Conservation (phyloP, 768 basidiomycete genomes). For the Pulveroboletus sp. region DNA sequence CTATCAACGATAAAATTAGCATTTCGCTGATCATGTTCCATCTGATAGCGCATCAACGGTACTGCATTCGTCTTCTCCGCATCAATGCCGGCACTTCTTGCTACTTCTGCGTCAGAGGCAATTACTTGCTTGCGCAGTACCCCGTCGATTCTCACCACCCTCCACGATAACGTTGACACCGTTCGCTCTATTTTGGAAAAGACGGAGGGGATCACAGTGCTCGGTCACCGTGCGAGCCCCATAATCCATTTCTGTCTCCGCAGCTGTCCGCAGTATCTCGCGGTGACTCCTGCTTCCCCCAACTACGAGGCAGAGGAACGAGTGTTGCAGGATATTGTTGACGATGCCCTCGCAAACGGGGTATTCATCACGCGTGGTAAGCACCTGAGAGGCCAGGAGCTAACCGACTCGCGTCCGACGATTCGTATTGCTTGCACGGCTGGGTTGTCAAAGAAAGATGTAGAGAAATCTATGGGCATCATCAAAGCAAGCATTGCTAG, state of each 20-base stretch:
- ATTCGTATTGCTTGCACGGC: slow-evolving; percentile 78
- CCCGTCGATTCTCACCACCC: slow-evolving; percentile 66
- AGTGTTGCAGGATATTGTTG: slow-evolving; percentile 87
- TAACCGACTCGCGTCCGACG: slow-evolving; percentile 74
- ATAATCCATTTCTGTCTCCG: slow-evolving; percentile 80
- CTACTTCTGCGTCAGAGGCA: slow-evolving; percentile 82
- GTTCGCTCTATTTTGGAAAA: slow-evolving; percentile 80
- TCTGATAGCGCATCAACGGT: slow-evolving; percentile 82
- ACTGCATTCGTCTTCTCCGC: slow-evolving; percentile 96
- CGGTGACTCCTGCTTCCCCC: slow-evolving; percentile 28
- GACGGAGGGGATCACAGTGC: slow-evolving; percentile 74
- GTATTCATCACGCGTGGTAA: slow-evolving; percentile 85
- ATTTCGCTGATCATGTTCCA: not conserved
- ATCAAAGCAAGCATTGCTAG: slow-evolving; percentile 73
- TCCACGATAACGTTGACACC: slow-evolving; percentile 76
- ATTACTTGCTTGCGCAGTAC: slow-evolving; percentile 73
- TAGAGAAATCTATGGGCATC: slow-evolving; percentile 78
- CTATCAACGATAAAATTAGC: not conserved
- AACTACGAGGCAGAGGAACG: slow-evolving; percentile 70
- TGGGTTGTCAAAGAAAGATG: slow-evolving; percentile 82
- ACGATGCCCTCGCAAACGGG: slow-evolving; percentile 75
- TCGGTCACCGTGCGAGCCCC: slow-evolving; percentile 81
- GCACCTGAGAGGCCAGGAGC: slow-evolving; percentile 79
- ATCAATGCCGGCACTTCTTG: slow-evolving; percentile 84
- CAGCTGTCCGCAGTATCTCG: slow-evolving; percentile 20